Percentiles rank a stretch among this genome's conserved stretches.
Evolutionary conservation across 1,139 yeast genomes (phyloP).

Genomic region (Saccharomycopsis hybrid): DNA sequence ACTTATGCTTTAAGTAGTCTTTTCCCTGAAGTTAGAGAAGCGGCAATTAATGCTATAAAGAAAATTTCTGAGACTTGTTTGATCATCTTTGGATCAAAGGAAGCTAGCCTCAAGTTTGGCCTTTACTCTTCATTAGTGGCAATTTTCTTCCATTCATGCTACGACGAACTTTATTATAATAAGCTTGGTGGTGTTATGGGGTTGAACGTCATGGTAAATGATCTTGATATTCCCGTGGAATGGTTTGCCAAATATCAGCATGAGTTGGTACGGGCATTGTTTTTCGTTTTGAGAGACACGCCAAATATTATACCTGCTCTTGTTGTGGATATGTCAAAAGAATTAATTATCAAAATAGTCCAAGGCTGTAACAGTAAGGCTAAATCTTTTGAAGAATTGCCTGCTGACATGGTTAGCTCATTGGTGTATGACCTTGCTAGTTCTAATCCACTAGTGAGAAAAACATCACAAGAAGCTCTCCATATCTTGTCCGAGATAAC

Average conservation of each 20-base stretch:
- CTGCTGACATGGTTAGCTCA: conserved; percentile 66
- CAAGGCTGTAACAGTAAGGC: conserved; percentile 58
- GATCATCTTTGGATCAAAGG: conserved; percentile 58
- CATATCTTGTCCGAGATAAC: conserved; percentile 64
- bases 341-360: conserved; percentile 56
- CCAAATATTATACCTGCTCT: conserved; percentile 82
- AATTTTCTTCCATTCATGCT: conserved; percentile 84
- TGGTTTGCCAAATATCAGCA: conserved; percentile 78
- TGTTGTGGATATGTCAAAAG: conserved; percentile 67
- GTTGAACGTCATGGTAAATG: conserved; percentile 63
- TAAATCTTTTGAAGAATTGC: conserved; percentile 49
- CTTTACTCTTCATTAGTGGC: conserved; percentile 30
- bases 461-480: conserved; percentile 72
- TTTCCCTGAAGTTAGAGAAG: conserved; percentile 59
- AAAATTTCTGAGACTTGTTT: conserved; percentile 57
- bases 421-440: conserved; percentile 90
- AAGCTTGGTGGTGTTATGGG: conserved; percentile 91
- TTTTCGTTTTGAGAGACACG: conserved; percentile 86
- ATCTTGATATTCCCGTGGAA: conserved; percentile 55
- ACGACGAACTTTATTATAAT: conserved; percentile 77
- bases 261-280: conserved; percentile 79
- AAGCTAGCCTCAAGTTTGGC: conserved; percentile 37
- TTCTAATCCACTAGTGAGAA: conserved; percentile 76
- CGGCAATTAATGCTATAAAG: conserved; percentile 65
- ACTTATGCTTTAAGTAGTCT: conserved; percentile 78